phyloP scores from a whole-genome alignment of 192 early-diverging fungal genomes.

The Dispira parvispora region DNA sequence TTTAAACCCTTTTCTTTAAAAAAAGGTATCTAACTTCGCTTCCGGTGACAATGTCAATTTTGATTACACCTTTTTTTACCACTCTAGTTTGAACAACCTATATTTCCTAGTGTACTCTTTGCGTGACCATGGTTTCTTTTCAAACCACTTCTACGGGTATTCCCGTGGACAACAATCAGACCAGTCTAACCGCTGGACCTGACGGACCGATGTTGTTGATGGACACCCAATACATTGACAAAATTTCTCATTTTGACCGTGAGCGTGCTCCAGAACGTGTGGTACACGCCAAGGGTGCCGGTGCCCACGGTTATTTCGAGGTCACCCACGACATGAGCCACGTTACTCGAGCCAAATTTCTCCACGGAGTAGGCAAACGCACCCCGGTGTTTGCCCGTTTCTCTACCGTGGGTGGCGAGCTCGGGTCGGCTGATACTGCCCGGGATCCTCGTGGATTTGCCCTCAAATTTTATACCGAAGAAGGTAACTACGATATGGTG shows the following conservation, averaged over 20 bases:
- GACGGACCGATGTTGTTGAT: conserved; percentile 48
- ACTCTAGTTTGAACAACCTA: no score
- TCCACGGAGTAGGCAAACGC: conserved; percentile 50
- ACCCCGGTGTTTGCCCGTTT: conserved; percentile 70
- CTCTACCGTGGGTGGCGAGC: conserved; percentile 63
- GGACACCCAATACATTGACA: conserved; percentile 65
- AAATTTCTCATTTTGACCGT: conserved; percentile 68
- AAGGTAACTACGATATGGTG: conserved; percentile 77
- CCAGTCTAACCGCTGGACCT: conserved; percentile 46
- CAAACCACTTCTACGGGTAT: conserved; percentile 43
- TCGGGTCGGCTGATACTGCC: conserved; percentile 54
- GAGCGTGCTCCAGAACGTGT: conserved; percentile 77
- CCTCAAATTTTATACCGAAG: conserved; percentile 76
- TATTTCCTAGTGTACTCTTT: no score
- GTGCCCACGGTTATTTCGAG: conserved; percentile 73
- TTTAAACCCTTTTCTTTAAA: no score
- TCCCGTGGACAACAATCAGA: conserved; percentile 62
- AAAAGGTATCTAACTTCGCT: no score
- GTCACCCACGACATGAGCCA: conserved; percentile 49
- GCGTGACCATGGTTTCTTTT: background rate
- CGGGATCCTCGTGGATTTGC: conserved; percentile 72
- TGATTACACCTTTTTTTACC: no score
- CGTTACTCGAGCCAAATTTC: conserved; percentile 56
- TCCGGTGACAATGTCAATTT: no score
- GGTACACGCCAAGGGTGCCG: conserved; percentile 73